Base-by-base conservation (phyloP, 2,329 filamentous ascomycete species). In the Phialemoniopsis sp. region DNA sequence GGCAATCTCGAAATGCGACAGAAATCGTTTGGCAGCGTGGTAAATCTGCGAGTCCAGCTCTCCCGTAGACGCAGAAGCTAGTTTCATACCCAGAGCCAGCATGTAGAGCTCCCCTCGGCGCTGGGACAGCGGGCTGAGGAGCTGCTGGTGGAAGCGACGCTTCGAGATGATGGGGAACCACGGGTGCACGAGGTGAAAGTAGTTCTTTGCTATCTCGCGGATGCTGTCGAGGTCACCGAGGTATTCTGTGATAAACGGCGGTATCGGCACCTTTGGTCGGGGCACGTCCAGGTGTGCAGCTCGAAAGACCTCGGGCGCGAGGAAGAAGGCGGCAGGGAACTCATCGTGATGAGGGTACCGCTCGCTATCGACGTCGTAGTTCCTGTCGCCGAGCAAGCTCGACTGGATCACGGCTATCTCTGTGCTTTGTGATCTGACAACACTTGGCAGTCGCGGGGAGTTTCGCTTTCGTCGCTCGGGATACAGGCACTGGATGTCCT, bases 41-140 rank as follows among this genome's bases (percentile, higher is more conserved):
- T 60, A 60, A 8, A 55, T 32, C 3, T 29, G 14, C 30, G 17
- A 7, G 8, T 13, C 26, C 9, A 10, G 16, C 6, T 32, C 16
- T 6, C 42, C 33, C 8, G 48, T 46, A n/a, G 43, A 36, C 30
- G 48, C 41, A 39, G 32, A 55, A 14, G 33, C 39, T 6, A 62
- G 45, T 39, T 53, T 55, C 49, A 60, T 56, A 29, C 41, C 44
- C 4, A 58, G 39, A 13, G 59, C 40, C 13, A 61, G 46, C n/a
- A 60, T 46, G 5, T 46, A 41, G 5, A 52, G 37, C 42, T 60
- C 52, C 9, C 48, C 40, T 4, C 36, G 41, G 9, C 46, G 42
- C 28, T 54, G 51, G 19, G 50, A 41, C 8, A 40, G 42, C 9
- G 47, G 48, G 17, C 49, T 51, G 12, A 46, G 42, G 26, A 53